phyloP scores from a whole-genome alignment of 1,284 basidiomycete genomes.

The Fomitopsis betulina region DNA sequence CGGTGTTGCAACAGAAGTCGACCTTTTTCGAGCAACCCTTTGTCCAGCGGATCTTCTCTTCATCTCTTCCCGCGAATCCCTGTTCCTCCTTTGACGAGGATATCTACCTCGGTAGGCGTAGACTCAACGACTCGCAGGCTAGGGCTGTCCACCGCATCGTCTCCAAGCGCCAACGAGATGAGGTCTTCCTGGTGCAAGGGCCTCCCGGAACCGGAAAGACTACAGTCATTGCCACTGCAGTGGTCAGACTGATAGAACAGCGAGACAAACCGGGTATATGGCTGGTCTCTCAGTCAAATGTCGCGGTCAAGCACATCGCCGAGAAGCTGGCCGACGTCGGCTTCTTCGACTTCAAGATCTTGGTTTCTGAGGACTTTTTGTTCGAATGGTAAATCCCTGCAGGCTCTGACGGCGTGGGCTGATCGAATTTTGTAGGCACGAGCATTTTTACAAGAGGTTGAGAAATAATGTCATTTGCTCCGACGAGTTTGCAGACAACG shows the following conservation, averaged over 20 bases:
- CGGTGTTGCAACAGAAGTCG: constrained; percentile 3
- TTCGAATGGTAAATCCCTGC: constrained; percentile 47
- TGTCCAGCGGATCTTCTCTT: constrained; percentile 5
- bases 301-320: constrained; percentile 50
- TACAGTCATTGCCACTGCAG: constrained; percentile 29
- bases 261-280: constrained; percentile 16
- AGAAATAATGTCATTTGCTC: constrained; percentile 48
- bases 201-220: constrained; percentile 30
- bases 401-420: background rate
- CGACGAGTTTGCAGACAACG: constrained; percentile 32
- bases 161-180: background rate
- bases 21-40: constrained; percentile 8
- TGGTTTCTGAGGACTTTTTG: constrained; percentile 50
- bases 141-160: constrained; percentile 13
- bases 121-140: constrained; percentile 16
- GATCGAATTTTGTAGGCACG: constrained; percentile 50
- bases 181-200: constrained; percentile 14
- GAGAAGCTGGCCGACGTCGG: constrained; percentile 35
- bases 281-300: constrained; percentile 34
- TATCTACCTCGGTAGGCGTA: constrained; percentile 2
- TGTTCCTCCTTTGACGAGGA: background rate
- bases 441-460: constrained; percentile 53
- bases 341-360: constrained; percentile 35
- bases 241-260: constrained; percentile 13
- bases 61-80: too few relatives aligned